These are phyloP conservation scores for Venturia effusa DNA, from an alignment of 2,329 filamentous ascomycete genomes.

Conservation along the genomic window DNA sequence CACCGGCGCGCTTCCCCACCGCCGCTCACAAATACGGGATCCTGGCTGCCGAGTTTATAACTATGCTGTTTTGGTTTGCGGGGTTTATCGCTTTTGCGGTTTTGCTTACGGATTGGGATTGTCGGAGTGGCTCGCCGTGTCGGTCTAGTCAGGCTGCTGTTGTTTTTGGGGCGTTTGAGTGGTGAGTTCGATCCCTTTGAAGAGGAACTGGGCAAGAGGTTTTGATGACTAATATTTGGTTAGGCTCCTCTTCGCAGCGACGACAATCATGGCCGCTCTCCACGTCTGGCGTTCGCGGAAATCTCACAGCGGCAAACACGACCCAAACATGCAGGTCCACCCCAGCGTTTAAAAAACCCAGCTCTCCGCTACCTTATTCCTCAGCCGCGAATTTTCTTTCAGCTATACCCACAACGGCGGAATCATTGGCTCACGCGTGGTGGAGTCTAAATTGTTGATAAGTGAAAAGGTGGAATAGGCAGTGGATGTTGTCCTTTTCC, in stretches of 20 bases:
- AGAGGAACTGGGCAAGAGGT: neutral
- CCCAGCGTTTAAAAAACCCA: conserved; percentile 5
- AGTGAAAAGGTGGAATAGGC: too few relatives aligned
- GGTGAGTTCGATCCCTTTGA: conserved; percentile 25
- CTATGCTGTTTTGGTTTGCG: conserved; percentile 83
- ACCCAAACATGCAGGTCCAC: conserved; percentile 17
- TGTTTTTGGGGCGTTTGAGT: conserved; percentile 57
- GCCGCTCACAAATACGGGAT: conserved; percentile 55
- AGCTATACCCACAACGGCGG: too few relatives aligned
- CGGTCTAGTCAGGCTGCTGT: conserved; percentile 50
- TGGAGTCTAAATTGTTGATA: too few relatives aligned
- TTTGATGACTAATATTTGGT: neutral
- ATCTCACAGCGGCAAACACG: conserved; percentile 21
- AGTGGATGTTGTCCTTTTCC: too few relatives aligned
- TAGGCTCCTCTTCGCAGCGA: conserved; percentile 42
- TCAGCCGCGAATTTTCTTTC: too few relatives aligned
- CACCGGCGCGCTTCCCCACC: conserved; percentile 19
- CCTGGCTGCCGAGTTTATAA: conserved; percentile 59
- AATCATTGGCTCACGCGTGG: too few relatives aligned
- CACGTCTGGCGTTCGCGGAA: conserved; percentile 34
- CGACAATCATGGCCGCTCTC: conserved; percentile 37
- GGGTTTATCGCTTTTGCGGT: conserved; percentile 70
- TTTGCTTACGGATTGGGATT: conserved; percentile 46
- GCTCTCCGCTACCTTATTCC: too few relatives aligned
- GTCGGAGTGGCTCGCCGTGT: conserved; percentile 44